Evolutionary conservation across 2,329 filamentous ascomycete species (phyloP).

Genomic region (Cladophialophora carrionii): DNA sequence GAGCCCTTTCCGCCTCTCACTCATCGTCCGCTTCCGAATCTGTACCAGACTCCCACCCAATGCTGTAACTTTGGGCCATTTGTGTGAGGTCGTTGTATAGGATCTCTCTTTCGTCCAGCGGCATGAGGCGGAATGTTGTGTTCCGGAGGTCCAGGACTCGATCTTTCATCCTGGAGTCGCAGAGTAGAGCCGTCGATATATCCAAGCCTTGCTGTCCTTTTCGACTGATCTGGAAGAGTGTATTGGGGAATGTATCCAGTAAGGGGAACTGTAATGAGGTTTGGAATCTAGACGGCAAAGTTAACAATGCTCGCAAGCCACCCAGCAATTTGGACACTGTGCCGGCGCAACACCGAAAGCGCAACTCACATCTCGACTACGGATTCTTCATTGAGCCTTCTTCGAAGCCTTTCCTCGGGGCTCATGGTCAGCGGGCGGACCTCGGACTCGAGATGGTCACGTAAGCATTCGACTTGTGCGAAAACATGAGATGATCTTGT

Average conservation of each 20-base stretch:
- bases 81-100: constrained; percentile 80
- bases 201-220: constrained; percentile 51
- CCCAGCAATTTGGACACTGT: not conserved
- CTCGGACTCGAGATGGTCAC: constrained; percentile 19
- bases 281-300: constrained; percentile 26
- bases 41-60: constrained; percentile 41
- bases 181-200: constrained; percentile 52
- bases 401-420: constrained; percentile 33
- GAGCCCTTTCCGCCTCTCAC: constrained; percentile 10
- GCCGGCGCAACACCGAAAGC: not conserved
- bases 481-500: constrained; percentile 40
- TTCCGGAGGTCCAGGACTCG: constrained; percentile 68
- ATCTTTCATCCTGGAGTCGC: constrained; percentile 72
- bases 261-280: constrained; percentile 63
- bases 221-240: constrained; percentile 61
- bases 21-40: constrained; percentile 50
- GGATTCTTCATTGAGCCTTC: constrained; percentile 34
- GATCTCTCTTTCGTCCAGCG: constrained; percentile 77
- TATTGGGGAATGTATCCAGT: constrained; percentile 78
- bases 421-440: constrained; percentile 19
- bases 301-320: constrained; percentile 6
- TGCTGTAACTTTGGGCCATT: constrained; percentile 81
- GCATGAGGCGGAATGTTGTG: constrained; percentile 64
- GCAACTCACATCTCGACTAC: constrained; percentile 34
- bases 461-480: constrained; percentile 33